Base-by-base conservation (phyloP, 1,284 basidiomycete species). In the Cryptococcus sp. region DNA sequence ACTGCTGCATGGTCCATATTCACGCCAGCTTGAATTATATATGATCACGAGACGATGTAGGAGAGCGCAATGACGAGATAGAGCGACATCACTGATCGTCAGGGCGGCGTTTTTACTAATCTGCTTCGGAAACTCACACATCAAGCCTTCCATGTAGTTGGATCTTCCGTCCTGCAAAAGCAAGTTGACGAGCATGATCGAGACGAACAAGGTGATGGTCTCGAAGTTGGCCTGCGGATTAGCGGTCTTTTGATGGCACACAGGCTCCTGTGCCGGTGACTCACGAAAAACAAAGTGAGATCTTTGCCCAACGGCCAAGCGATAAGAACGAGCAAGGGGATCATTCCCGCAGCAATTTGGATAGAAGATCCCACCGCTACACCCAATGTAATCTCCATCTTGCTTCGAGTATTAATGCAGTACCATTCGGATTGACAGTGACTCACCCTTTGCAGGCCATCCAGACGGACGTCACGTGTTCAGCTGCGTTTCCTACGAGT, bases 341-440 rank as follows among this genome's bases (percentile, higher is more conserved):
- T 81, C 50, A 92, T 88, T 59, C 92, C 89, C 1, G 87, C 80
- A 0, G 90, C 86, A 62, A 93, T 91, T 86, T 92, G 90, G 57
- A 97, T 94, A 4, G 86, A 88, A 57, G 85, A 88, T 13, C 92
- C 92, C 49, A 97, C 86, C 52, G 88, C 88, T 55, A 97, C 89
- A 2, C 85, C 85, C 57, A 96, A 88, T 0, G 88, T 86, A 31
- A 91, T 77, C 67, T 90, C 87, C 84, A 90, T 91, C 67, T 88
- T 86, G 4, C 57, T 82, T 45, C 3, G 9, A 31, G 31, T 54
- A 11, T 28, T 19, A 40, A 25, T n/a, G 11, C 36, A 19, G 5
- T 14, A 45, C n/a, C n/a, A 45, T 31, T 18, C 4, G 16, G 28
- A 28, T 16, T 25, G 23, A 39, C n/a, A 39, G 5, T 21, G 3